A percentile compares a stretch with the other conserved stretches of the same genome.
Evolutionary conservation across 2,329 filamentous ascomycete species (phyloP).

Genomic region (Endoconidiophora polonica): DNA sequence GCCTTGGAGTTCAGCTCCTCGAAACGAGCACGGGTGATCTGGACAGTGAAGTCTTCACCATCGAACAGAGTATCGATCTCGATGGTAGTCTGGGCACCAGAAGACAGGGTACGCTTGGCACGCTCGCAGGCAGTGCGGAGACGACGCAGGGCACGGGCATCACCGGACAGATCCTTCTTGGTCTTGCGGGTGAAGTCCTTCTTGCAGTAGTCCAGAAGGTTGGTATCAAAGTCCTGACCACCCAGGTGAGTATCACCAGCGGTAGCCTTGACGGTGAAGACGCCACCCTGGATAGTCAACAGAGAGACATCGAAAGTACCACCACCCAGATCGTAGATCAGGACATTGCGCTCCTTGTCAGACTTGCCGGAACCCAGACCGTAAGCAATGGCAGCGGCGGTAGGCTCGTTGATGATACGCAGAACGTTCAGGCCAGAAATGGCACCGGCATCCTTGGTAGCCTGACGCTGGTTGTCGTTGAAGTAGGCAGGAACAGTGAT

Average conservation of each 20-base stretch:
- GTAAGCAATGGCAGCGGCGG: slow-evolving; percentile 94
- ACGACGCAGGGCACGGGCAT: slow-evolving; percentile 84
- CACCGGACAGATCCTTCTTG: slow-evolving; percentile 61
- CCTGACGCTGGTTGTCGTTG: slow-evolving; percentile 99
- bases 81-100: slow-evolving; percentile 90
- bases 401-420: slow-evolving; percentile 99
- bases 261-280: slow-evolving; percentile 97
- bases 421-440: slow-evolving; percentile 96
- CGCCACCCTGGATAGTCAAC: slow-evolving; percentile 95
- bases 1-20: slow-evolving; percentile 96
- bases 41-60: slow-evolving; percentile 91
- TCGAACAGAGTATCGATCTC: slow-evolving; percentile 99
- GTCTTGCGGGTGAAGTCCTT: slow-evolving; percentile 82
- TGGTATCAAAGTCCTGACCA: slow-evolving; percentile 92
- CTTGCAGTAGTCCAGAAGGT: slow-evolving; percentile 90
- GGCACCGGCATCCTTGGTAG: slow-evolving; percentile 97
- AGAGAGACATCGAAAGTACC: slow-evolving; percentile 99
- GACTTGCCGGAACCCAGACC: slow-evolving; percentile 91
- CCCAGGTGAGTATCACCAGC: slow-evolving; percentile 95
- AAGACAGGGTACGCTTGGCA: slow-evolving; percentile 97
- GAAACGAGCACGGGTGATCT: slow-evolving; percentile 96
- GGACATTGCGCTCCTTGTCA: slow-evolving; percentile 93
- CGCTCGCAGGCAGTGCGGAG: slow-evolving; percentile 97
- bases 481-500: slow-evolving; percentile 99
- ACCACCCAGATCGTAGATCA: slow-evolving; percentile 99